These are phyloP conservation scores for Phytophthora syringae DNA, from an alignment of 352 stramenopile species.

Conservation along the genomic window DNA sequence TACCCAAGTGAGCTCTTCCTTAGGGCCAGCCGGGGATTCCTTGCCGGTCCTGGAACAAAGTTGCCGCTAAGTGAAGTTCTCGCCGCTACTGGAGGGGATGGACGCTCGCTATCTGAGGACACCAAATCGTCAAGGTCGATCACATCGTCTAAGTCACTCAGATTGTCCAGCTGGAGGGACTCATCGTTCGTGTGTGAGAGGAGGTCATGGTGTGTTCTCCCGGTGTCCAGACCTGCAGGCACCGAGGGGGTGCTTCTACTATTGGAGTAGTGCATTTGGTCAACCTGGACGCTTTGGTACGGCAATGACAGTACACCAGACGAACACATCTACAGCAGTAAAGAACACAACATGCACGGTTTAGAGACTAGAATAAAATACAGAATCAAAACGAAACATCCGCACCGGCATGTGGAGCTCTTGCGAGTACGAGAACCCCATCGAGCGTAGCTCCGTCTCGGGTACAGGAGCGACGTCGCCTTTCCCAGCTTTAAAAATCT, in stretches of 20 bases:
- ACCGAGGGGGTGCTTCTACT: constrained; percentile 1
- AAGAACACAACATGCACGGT: background rate
- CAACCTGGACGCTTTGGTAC: constrained; percentile 18
- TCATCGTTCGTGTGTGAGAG: constrained; percentile 39
- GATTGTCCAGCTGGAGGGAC: constrained; percentile 47
- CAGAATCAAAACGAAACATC: background rate
- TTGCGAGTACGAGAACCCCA: constrained; percentile 30
- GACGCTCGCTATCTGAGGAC: constrained; percentile 47
- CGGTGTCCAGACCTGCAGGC: constrained; percentile 19
- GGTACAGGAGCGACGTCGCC: background rate
- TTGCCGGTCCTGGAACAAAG: constrained; percentile 27
- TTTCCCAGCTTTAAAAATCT: constrained; percentile 46
- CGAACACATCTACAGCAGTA: constrained; percentile 12
- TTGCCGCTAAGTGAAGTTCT: constrained; percentile 37
- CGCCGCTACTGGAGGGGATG: constrained; percentile 32
- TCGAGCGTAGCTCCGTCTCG: constrained; percentile 19
- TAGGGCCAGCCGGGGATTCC: constrained; percentile 15
- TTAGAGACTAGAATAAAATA: background rate
- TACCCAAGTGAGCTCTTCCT: constrained; percentile 19
- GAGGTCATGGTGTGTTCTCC: constrained; percentile 27
- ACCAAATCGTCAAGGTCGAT: constrained; percentile 66
- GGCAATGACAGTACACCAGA: constrained; percentile 11
- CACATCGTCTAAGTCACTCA: constrained; percentile 65
- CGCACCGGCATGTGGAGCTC: constrained; percentile 31
- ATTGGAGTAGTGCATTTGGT: constrained; percentile 18